phyloP scores from a whole-genome alignment of 148 eudicot genomes.

The Camellia granthamiana region DNA sequence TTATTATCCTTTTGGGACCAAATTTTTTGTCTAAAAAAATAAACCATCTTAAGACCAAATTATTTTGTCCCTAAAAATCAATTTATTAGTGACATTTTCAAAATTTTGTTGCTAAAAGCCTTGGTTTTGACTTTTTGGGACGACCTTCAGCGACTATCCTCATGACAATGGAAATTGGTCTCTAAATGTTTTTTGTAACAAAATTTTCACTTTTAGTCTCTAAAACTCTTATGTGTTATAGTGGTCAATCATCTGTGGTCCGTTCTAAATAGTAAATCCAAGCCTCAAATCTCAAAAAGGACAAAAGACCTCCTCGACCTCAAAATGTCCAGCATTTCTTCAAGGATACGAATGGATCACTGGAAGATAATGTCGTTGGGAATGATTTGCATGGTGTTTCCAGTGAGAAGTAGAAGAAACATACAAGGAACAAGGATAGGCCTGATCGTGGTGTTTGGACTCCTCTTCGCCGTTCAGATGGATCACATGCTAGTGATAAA shows the following conservation, averaged over 20 bases:
- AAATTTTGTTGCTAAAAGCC: too few species aligned
- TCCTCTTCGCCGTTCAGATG: conserved; percentile 59
- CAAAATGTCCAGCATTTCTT: conserved; percentile 30
- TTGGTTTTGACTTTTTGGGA: too few species aligned
- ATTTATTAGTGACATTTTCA: too few species aligned
- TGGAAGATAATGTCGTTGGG: conserved; percentile 45
- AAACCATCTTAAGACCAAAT: too few species aligned
- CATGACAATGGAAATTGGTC: too few species aligned
- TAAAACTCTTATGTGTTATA: too few species aligned
- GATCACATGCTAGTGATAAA: conserved; percentile 56
- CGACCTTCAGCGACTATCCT: too few species aligned
- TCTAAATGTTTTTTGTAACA: too few species aligned
- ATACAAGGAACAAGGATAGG: conserved; percentile 77
- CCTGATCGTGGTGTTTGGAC: conserved; percentile 93
- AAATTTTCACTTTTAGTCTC: too few species aligned
- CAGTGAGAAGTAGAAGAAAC: conserved; percentile 68
- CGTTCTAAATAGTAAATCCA: conserved; percentile 49
- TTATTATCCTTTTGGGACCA: too few species aligned
- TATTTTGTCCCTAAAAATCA: too few species aligned
- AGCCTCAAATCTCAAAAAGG: conserved; percentile 56
- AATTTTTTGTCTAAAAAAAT: too few species aligned
- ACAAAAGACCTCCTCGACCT: conserved; percentile 77
- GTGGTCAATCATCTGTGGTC: neutral
- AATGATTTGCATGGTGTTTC: conserved; percentile 40
- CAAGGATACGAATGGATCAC: conserved; percentile 44